Base-by-base conservation (phyloP, 805 yeast species). In the Blastobotrys robertii region DNA sequence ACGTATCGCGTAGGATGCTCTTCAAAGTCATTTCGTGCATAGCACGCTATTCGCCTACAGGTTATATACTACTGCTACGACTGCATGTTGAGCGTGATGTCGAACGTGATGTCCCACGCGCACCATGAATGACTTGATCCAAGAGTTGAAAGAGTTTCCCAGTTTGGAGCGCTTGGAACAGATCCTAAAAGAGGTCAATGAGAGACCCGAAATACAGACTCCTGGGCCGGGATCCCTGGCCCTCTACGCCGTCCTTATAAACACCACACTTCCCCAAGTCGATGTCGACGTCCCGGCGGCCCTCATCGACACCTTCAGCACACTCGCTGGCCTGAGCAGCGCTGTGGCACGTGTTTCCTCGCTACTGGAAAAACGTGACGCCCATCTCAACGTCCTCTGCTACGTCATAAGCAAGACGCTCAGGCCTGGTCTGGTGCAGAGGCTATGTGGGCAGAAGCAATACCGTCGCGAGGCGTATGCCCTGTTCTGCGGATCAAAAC, bases 401-500 rank as follows among this genome's bases (percentile, higher is more conserved):
- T 12, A 35, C 9, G 41, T 45, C 8, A 7, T 41, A 2, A 16
- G 13, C 7, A 13, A 19, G 13, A 12, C 30, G 19, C 32, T 25
- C 9, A 16, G 34, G 25, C 13, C 13, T 25, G 36, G 16, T 22
- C 12, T 28, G 31, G 22, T 7, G 10, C 33, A 30, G 11, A 37
- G 13, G 10, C 19, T 19, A 15, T 9, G 28, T 10, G 19, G n/a
- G 34, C 19, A 6, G 40, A 42, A 13, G 19, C 41, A 11, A 34
- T 16, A 5, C 25, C 25, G 25, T 6, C 25, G 25, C 25, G 25
- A 19, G 6, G 25, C 25, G 6, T 19, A 19, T 19, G 25, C 44
- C 6, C 32, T 41, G 6, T 34, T 41, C 30, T 37, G 19, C 31
- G 50, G 50, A 2, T 41, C 47, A 16, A 41, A 32, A 28, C 41